Evolutionary conservation across 495 filamentous ascomycete species (phyloP), one percentile per base, ranked within the genome.

Genomic region (Xylaria acuta): DNA sequence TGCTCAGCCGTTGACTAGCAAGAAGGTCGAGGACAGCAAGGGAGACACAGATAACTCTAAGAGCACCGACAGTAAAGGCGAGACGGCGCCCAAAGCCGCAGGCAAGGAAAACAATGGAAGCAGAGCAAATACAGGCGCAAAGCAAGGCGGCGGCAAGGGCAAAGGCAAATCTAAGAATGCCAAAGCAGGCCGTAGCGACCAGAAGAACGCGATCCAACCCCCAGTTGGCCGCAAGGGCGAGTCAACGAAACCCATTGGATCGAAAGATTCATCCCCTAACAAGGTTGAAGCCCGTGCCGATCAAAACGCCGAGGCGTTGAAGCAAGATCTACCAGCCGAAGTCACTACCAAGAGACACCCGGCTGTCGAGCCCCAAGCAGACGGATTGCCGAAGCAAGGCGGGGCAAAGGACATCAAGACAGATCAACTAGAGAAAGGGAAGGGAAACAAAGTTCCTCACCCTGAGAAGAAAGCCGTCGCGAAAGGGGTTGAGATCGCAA

Each of bases 161-260:
- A 63, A 70, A 51, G 68, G 54, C 54, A 63, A 71, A 9, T 40
- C 59, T 43, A 62, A 71, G 34, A 54, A 71, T 38, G 58, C 43
- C 32, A 63, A 63, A 41, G 20, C 25, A 9, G 40, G 54, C 36
- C 20, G 56, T 14, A 36, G 53, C 40, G 30, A 40, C 32, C 27
- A 51, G 49, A 51, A 64, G 34, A 36, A 25, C 25, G 20, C 36
- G 11, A 27, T 7, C 12, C 60, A 40, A 34, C 5, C 9, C 7
- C 32, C 59, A 6, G 34, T 43, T 27, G 34, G 36, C n/a, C 34
- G 11, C 34, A 67, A 67, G 22, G 65, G 34, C 20, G 25, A 56
- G 36, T 9, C 34, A 14, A 7, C 49, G 12, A 30, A 47, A 14
- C 25, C 63, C 1, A 20, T 5, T 9, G 36, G 49, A 25, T 20